phyloP scores from a whole-genome alignment of 2,329 filamentous ascomycete species.

The Cercospora zeina region DNA sequence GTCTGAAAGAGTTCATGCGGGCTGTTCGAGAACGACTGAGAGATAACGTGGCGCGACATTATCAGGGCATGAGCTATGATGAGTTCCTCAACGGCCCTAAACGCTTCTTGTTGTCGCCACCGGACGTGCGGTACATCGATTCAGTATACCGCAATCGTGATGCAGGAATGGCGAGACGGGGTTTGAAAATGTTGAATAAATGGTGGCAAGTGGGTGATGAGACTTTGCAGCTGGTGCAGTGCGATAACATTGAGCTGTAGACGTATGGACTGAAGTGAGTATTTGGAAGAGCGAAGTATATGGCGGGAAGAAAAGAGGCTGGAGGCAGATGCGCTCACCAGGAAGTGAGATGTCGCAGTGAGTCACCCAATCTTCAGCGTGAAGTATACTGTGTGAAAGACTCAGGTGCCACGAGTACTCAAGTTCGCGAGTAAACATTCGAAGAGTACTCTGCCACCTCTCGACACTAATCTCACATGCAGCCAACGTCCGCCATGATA shows the following conservation, averaged over 20 bases:
- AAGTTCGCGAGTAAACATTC: background rate
- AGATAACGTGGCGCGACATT: conserved; percentile 34
- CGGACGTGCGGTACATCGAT: conserved; percentile 36
- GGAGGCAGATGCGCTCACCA: no score
- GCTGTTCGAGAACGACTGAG: conserved; percentile 27
- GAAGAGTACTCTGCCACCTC: background rate
- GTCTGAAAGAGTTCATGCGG: conserved; percentile 18
- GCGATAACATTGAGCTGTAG: background rate
- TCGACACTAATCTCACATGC: background rate
- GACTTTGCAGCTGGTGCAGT: conserved; percentile 23
- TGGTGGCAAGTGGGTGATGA: conserved; percentile 31
- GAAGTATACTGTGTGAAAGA: no score
- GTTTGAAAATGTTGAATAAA: conserved; percentile 40
- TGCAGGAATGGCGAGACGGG: conserved; percentile 37
- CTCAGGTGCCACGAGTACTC: background rate
- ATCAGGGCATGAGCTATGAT: conserved; percentile 32
- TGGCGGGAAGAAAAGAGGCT: background rate
- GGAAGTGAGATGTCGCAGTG: no score
- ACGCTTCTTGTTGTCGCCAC: conserved; percentile 30
- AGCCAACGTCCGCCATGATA: background rate
- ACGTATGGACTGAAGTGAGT: background rate
- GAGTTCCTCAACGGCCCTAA: conserved; percentile 28
- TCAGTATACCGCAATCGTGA: conserved; percentile 44
- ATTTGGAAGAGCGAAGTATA: background rate
- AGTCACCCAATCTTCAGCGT: no score